These are phyloP conservation scores for Cladosporium sp. DNA, from an alignment of 2,329 filamentous ascomycete genomes.

Conservation along the genomic window DNA sequence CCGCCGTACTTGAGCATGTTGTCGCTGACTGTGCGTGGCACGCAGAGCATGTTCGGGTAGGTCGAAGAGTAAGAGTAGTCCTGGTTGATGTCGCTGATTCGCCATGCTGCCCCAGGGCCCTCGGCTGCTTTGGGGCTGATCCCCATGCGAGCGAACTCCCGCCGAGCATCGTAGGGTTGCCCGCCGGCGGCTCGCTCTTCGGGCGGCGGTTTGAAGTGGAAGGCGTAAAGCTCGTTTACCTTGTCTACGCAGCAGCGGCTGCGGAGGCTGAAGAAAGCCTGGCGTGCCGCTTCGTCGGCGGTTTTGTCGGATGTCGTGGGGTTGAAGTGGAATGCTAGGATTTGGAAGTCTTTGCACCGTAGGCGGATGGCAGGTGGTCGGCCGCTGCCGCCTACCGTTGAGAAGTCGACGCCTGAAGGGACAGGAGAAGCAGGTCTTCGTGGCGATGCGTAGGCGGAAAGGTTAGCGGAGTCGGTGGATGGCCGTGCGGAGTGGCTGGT, in stretches of 20 bases:
- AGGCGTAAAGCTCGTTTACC: constrained; percentile 87
- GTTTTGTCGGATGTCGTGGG: constrained; percentile 46
- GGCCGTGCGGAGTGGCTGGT: constrained; percentile 21
- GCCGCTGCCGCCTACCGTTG: constrained; percentile 15
- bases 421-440: constrained; percentile 31
- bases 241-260: constrained; percentile 70
- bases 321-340: constrained; percentile 81
- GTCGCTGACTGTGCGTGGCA: constrained; percentile 89
- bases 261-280: constrained; percentile 83
- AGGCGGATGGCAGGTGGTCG: constrained; percentile 77
- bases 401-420: constrained; percentile 44
- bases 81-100: constrained; percentile 80
- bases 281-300: constrained; percentile 52
- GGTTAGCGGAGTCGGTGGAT: constrained; percentile 25
- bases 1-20: constrained; percentile 92
- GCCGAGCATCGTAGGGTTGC: constrained; percentile 75
- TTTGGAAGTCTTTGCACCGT: constrained; percentile 87
- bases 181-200: constrained; percentile 66
- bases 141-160: constrained; percentile 82
- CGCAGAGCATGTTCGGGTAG: constrained; percentile 77
- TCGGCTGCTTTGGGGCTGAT: constrained; percentile 74
- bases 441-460: constrained; percentile 20
- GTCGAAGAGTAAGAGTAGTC: constrained; percentile 91
- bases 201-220: constrained; percentile 66
- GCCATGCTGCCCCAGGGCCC: constrained; percentile 61